Evolutionary conservation across 73 alveolate genomes (phyloP), one percentile per base, ranked within the genome.

Genomic region (Paramecium pentaurelia): DNA sequence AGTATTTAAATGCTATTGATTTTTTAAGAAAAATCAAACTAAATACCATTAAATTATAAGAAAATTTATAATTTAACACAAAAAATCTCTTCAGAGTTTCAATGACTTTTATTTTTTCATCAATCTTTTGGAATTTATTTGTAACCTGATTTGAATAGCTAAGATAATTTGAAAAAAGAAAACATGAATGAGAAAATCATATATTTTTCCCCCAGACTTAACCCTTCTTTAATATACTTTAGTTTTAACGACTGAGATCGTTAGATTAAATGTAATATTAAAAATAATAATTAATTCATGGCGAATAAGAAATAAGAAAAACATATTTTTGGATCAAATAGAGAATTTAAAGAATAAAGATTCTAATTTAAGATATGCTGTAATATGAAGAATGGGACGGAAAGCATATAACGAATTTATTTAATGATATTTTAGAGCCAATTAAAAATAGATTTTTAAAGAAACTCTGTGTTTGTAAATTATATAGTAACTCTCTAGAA

Each of bases 81-180:
- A 18, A 75, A 75, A 75, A 75, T 75, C 38, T 37, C 70, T 75
- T 75, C 20, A 70, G 88, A 25, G 88, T 75, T 5, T 75, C 88
- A 30, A 75, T 37, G 47, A 36, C 37, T 11, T 42, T 75, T 9
- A 37, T 37, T 4, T 42, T 75, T 36, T 75, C 70, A 18, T 70
- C 88, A 16, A 75, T 75, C 6, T 38, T 75, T 5, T 75, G 88
- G 88, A 75, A 37, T 75, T 22, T 70, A 34, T 42, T 75, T 25
- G 47, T 75, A 11, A 75, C 60, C 1, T 28, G 84, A 28, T 64
- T 51, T 32, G 47, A 27, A 32, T 80, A 40, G 30, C 64, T 54
- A 27, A 14, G 84, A 4, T 64, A 4, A 6, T 2, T 71, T 38
- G 58, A 60, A 18, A 89, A 89, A 49, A 64, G 45, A 14, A 47